Percentiles rank a stretch among this genome's conserved stretches.
Conservation (phyloP, 2,329 filamentous ascomycete genomes). For the Aspergillus chevalieri region DNA sequence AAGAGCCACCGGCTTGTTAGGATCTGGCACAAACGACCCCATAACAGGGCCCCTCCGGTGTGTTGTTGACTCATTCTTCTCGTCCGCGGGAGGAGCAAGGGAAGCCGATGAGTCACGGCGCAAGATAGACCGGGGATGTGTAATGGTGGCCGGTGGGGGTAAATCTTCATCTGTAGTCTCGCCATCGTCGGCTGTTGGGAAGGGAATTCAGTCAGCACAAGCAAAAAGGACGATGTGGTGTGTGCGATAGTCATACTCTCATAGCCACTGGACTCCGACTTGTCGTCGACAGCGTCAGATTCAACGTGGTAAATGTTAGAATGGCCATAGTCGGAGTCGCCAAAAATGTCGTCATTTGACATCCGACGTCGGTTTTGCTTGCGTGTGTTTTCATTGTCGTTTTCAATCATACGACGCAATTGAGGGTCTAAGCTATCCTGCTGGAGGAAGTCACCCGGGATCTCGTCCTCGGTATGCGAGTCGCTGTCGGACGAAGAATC, state of each 20-base stretch:
- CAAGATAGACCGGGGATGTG: slow-evolving; percentile 45
- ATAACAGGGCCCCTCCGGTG: slow-evolving; percentile 42
- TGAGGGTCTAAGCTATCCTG: slow-evolving; percentile 66
- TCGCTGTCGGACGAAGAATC: slow-evolving; percentile 59
- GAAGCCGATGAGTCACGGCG: slow-evolving; percentile 43
- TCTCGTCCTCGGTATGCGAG: slow-evolving; percentile 52
- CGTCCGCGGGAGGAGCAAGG: slow-evolving; percentile 39
- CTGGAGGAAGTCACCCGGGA: slow-evolving; percentile 72
- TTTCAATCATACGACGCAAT: slow-evolving; percentile 68
- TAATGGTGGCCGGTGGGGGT: slow-evolving; percentile 43
- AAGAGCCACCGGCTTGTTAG: slow-evolving; percentile 43
- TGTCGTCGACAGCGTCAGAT: slow-evolving; percentile 36
- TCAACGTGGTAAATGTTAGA: slow-evolving; percentile 41
- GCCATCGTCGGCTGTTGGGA: slow-evolving; percentile 49
- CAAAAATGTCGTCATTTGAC: slow-evolving; percentile 34
- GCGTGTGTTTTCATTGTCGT: slow-evolving; percentile 43
- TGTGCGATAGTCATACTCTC: slow-evolving; percentile 47
- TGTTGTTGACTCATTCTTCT: slow-evolving; percentile 24
- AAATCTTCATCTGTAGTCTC: slow-evolving; percentile 57
- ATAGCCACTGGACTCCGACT: slow-evolving; percentile 47
- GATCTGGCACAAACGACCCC: slow-evolving; percentile 44
- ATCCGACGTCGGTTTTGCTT: slow-evolving; percentile 17
- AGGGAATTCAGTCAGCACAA: slow-evolving; percentile 39
- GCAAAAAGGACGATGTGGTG: slow-evolving; percentile 14
- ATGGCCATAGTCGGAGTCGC: slow-evolving; percentile 34